A percentile compares a stretch with the other conserved stretches of the same genome.
phyloP scores from a whole-genome alignment of 139 green algal species.

The Chlorella sp. region DNA sequence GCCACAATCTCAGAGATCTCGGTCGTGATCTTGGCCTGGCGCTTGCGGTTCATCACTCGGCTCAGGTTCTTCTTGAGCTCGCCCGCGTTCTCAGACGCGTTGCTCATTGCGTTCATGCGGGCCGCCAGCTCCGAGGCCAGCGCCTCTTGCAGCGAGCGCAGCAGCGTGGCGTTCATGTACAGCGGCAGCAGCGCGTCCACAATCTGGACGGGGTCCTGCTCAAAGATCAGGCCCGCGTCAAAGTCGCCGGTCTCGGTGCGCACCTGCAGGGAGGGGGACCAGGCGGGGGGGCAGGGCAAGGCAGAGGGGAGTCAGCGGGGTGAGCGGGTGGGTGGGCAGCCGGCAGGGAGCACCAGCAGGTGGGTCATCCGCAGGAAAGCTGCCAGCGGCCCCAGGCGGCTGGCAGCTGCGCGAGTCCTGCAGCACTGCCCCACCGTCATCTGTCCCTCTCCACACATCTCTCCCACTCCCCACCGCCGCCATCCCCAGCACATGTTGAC shows the following conservation, averaged over 20 bases:
- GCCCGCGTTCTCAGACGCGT: constrained; percentile 95
- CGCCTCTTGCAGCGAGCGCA: constrained; percentile 87
- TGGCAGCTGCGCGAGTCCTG: no score
- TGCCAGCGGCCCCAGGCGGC: no score
- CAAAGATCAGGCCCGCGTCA: constrained; percentile 94
- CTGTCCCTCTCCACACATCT: neutral
- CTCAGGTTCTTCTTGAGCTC: constrained; percentile 93
- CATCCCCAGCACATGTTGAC: no score
- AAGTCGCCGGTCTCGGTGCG: constrained; percentile 79
- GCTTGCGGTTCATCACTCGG: constrained; percentile 92
- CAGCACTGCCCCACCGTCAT: neutral
- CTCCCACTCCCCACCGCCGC: neutral
- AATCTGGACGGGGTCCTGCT: constrained; percentile 99
- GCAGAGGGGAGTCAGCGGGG: neutral
- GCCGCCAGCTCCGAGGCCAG: constrained; percentile 98
- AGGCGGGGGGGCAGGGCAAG: neutral
- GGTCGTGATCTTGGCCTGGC: constrained; percentile 95
- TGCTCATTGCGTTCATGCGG: constrained; percentile 99
- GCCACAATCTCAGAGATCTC: constrained; percentile 3
- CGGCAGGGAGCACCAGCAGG: neutral
- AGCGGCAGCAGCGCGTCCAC: constrained; percentile 98
- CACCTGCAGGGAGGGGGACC: constrained; percentile 39
- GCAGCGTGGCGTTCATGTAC: constrained; percentile 97
- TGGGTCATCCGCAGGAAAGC: no score
- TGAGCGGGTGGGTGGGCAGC: neutral